phyloP scores from a whole-genome alignment of 1,139 yeast species.

The Pichia sp. region DNA sequence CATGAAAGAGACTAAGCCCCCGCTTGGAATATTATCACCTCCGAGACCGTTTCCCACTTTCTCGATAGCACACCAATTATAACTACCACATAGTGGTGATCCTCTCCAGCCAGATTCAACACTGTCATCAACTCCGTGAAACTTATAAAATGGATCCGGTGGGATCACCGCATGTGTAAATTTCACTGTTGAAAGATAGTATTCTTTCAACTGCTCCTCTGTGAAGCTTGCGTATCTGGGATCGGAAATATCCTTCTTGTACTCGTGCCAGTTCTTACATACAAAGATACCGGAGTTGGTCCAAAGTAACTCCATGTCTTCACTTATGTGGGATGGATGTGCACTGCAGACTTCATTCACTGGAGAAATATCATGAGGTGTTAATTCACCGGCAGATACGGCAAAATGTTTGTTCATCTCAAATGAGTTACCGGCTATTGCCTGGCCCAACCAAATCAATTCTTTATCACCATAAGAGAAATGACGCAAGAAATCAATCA shows the following conservation, averaged over 20 bases:
- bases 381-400: slow-evolving; percentile 43
- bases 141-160: too few species aligned
- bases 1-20: too few species aligned
- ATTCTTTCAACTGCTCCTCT: too few species aligned
- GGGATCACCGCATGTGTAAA: too few species aligned
- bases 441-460: slow-evolving; percentile 54
- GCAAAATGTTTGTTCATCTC: slow-evolving; percentile 42
- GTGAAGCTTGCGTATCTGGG: too few species aligned
- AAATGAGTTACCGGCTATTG: slow-evolving; percentile 44
- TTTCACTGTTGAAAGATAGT: too few species aligned
- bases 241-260: slow-evolving; percentile 30
- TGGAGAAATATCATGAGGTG: slow-evolving; percentile 24
- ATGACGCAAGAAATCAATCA: slow-evolving; percentile 25
- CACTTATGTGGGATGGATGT: slow-evolving; percentile 60
- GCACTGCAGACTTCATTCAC: slow-evolving; percentile 53
- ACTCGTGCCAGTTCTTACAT: slow-evolving; percentile 45
- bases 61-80: too few species aligned
- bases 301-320: slow-evolving; percentile 47
- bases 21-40: too few species aligned
- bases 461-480: slow-evolving; percentile 53
- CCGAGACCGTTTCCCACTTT: too few species aligned
- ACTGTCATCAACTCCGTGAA: too few species aligned
- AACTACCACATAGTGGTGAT: too few species aligned
- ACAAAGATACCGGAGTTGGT: slow-evolving; percentile 58
- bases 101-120: too few species aligned